Evolutionary conservation across 306 rosid species (phyloP).

Genomic region (Luffa aegyptiaca): DNA sequence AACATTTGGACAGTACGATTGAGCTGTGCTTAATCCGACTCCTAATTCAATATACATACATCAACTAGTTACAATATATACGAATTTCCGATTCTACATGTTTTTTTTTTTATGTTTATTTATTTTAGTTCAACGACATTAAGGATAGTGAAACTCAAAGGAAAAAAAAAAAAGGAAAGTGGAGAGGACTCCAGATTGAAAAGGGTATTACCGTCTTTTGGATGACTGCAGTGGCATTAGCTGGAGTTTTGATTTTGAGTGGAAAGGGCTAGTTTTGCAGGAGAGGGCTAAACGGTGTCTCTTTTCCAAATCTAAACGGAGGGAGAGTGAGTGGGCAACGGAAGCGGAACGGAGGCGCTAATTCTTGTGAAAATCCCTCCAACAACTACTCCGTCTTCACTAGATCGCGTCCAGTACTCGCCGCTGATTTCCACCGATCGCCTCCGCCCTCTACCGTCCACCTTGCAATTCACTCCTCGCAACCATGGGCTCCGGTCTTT

Average conservation of each 20-base stretch:
- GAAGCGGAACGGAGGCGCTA: background rate
- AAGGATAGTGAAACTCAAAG: too few relatives aligned
- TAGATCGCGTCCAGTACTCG: background rate
- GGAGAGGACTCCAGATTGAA: too few relatives aligned
- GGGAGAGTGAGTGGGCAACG: background rate
- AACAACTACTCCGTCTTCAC: background rate
- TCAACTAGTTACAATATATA: too few relatives aligned
- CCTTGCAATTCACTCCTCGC: background rate
- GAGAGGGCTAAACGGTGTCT: background rate
- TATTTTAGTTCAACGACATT: too few relatives aligned
- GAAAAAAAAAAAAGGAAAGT: too few relatives aligned
- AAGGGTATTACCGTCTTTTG: background rate
- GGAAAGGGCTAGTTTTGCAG: background rate
- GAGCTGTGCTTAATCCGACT: too few relatives aligned
- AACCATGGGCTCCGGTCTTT: constrained; percentile 17
- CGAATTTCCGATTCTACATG: too few relatives aligned
- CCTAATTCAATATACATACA: too few relatives aligned
- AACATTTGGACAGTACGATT: too few relatives aligned
- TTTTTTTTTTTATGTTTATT: too few relatives aligned
- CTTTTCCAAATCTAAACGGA: background rate
- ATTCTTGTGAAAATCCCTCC: background rate
- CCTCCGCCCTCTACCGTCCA: background rate
- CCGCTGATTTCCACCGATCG: background rate
- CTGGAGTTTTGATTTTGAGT: background rate
- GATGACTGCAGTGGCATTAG: background rate